These are phyloP conservation scores for Penicillium palitans DNA, from an alignment of 2,329 filamentous ascomycete species.

Conservation along the genomic window DNA sequence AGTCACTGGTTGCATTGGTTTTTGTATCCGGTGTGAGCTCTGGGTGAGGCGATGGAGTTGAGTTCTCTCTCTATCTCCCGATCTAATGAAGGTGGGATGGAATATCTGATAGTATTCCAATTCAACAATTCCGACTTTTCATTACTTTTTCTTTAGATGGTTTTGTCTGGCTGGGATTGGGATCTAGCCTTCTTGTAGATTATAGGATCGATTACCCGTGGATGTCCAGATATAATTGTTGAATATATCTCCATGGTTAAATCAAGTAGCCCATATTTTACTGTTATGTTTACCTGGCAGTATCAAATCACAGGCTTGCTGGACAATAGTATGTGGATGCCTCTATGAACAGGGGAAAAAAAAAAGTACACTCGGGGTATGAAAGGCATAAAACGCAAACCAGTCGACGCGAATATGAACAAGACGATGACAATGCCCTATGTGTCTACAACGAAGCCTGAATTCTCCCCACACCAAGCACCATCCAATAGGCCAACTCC, in stretches of 20 bases:
- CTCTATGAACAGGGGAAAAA: not conserved
- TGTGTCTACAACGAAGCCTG: slow-evolving; percentile 20
- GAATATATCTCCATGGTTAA: not conserved
- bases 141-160: slow-evolving; percentile 10
- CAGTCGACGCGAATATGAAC: not conserved
- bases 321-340: not conserved
- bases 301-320: not conserved
- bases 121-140: slow-evolving; percentile 28
- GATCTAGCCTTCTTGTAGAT: slow-evolving; percentile 1
- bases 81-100: slow-evolving; percentile 31
- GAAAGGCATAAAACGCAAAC: slow-evolving; percentile 14
- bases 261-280: not conserved
- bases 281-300: too few species aligned
- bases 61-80: slow-evolving; percentile 22
- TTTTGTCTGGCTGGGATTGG: not conserved
- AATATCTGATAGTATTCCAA: slow-evolving; percentile 32
- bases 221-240: not conserved
- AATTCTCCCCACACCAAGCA: slow-evolving; percentile 85
- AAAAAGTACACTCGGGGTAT: slow-evolving; percentile 18
- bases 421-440: not conserved
- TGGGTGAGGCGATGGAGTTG: slow-evolving; percentile 24
- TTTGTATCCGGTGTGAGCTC: slow-evolving; percentile 19
- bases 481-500: slow-evolving; percentile 94
- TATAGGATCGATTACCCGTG: not conserved
- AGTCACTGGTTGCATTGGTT: slow-evolving; percentile 23